Conservation (phyloP, 768 basidiomycete genomes). For the Suillus sp. region DNA sequence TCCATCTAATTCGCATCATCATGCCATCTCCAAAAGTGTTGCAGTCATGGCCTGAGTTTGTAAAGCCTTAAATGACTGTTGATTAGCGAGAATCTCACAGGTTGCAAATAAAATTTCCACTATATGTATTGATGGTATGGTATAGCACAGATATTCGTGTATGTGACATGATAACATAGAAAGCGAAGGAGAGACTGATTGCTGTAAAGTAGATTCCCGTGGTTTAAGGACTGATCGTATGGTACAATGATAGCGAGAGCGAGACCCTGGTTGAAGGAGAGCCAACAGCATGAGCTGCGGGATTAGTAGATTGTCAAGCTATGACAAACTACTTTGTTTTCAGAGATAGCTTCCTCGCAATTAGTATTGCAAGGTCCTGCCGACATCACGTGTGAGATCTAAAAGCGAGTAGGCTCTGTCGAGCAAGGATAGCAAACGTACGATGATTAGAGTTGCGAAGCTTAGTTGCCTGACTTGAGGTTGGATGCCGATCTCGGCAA, state of each 20-base stretch:
- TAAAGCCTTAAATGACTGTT: constrained; percentile 29
- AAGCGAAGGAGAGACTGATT: not conserved
- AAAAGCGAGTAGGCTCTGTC: not conserved
- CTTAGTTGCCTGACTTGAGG: not conserved
- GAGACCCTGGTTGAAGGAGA: not conserved
- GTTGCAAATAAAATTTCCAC: not conserved
- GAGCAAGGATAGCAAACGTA: constrained; percentile 1
- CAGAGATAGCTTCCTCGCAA: not conserved
- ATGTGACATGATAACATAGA: not conserved
- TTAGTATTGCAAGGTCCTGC: not conserved
- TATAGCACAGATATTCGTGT: not conserved
- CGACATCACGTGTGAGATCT: not conserved
- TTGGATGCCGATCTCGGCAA: constrained; percentile 1
- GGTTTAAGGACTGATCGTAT: not conserved
- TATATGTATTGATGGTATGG: not conserved
- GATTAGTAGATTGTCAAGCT: not conserved
- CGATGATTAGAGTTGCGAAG: constrained; percentile 6
- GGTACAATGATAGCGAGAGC: not conserved
- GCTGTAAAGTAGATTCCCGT: not conserved
- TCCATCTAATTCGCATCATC: not conserved
- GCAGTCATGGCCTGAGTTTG: constrained; percentile 38
- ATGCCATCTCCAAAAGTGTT: constrained; percentile 32
- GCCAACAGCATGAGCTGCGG: not conserved
- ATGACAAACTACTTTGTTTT: not conserved
- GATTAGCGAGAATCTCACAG: not conserved